A percentile compares a stretch with the other conserved stretches of the same genome.
These are phyloP conservation scores for Leccinum proximum DNA, from an alignment of 1,284 basidiomycete species.

Conservation along the genomic window DNA sequence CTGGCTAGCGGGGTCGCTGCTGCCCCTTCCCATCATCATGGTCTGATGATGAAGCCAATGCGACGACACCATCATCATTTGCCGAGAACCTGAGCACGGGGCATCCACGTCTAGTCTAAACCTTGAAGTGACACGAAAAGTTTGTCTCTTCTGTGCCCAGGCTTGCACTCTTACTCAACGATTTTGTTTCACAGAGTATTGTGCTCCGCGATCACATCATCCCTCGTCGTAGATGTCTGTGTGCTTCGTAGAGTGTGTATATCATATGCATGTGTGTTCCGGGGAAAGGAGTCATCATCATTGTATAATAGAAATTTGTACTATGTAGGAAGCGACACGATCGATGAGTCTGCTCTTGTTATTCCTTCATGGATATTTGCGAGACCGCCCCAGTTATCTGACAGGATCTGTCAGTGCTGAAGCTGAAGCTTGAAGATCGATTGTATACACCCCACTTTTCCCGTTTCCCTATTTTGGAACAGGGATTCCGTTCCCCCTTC, in stretches of 20 bases:
- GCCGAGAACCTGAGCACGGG: not conserved
- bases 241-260: not conserved
- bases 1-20: not conserved
- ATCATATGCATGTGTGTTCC: not conserved
- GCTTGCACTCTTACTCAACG: not conserved
- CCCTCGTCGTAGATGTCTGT: not conserved
- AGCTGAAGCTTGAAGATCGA: not conserved
- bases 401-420: not conserved
- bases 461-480: not conserved
- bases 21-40: not conserved
- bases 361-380: not conserved
- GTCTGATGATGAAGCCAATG: not conserved
- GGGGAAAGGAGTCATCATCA: not conserved
- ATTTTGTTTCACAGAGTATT: not conserved
- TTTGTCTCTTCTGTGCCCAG: not conserved
- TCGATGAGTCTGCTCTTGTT: not conserved
- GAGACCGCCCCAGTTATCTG: not conserved
- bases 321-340: not conserved
- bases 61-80: not conserved
- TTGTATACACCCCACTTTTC: not conserved
- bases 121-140: not conserved
- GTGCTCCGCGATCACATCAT: not conserved
- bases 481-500: not conserved
- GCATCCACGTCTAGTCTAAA: not conserved
- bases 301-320: not conserved